These are phyloP conservation scores for Scedosporium boydii DNA, from an alignment of 2,329 filamentous ascomycete genomes.

Conservation along the genomic window DNA sequence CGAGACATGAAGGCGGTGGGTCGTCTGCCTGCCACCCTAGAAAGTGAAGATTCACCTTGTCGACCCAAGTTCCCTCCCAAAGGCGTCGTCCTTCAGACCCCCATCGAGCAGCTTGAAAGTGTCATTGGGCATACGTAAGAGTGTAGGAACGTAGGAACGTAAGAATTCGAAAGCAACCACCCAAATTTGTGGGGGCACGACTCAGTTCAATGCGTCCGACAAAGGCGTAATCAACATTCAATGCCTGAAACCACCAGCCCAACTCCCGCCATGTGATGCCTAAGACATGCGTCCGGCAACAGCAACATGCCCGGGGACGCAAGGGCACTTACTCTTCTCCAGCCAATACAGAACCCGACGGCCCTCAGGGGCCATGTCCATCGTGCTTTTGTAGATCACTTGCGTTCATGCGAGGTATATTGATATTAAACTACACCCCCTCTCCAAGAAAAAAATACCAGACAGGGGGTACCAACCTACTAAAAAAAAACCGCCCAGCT, in stretches of 20 bases:
- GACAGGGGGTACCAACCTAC: neutral
- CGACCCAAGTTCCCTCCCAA: too few relatives aligned
- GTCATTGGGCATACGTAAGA: too few relatives aligned
- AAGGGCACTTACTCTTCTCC: neutral
- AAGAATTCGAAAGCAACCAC: too few relatives aligned
- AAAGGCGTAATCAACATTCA: neutral
- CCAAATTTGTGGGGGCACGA: too few relatives aligned
- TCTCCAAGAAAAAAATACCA: neutral
- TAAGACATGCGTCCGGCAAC: neutral
- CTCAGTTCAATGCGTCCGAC: too few relatives aligned
- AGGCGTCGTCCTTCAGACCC: too few relatives aligned
- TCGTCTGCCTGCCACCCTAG: too few relatives aligned
- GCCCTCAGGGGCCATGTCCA: too few relatives aligned
- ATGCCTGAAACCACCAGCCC: neutral
- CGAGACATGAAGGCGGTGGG: neutral
- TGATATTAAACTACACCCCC: neutral
- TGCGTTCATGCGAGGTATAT: neutral
- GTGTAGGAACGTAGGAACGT: too few relatives aligned
- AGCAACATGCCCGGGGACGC: neutral
- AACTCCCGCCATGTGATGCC: neutral
- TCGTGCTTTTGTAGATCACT: neutral
- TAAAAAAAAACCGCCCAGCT: neutral
- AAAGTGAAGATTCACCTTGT: too few relatives aligned
- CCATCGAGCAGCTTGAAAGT: too few relatives aligned
- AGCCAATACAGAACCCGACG: too few relatives aligned